Evolutionary conservation across 2,329 filamentous ascomycete species (phyloP).

Genomic region (Arthrinium phaeospermum): DNA sequence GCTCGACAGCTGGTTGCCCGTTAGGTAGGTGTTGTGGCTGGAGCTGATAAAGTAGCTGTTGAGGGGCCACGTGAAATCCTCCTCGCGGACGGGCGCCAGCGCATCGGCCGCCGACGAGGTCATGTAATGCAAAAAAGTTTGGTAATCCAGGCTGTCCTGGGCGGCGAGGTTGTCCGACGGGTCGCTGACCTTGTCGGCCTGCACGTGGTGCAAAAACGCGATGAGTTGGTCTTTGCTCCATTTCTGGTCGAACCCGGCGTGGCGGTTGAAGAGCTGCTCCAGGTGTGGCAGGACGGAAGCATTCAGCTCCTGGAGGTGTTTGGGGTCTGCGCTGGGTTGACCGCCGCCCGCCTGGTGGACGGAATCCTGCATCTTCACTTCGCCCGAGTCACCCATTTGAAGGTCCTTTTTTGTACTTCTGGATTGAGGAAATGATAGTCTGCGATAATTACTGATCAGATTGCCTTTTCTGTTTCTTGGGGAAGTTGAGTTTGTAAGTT

Average conservation of each 20-base stretch:
- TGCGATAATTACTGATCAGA: neutral
- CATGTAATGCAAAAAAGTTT: constrained; percentile 62
- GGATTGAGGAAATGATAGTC: neutral
- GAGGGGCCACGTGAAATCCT: constrained; percentile 75
- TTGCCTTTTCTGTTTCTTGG: neutral
- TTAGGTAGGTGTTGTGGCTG: constrained; percentile 93
- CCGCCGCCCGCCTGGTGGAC: constrained; percentile 53
- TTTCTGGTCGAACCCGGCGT: constrained; percentile 44
- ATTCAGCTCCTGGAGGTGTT: constrained; percentile 48
- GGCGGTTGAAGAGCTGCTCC: constrained; percentile 49
- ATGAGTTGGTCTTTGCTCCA: constrained; percentile 54
- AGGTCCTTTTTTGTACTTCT: neutral
- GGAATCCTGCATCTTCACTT: constrained; percentile 10
- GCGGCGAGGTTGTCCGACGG: constrained; percentile 38
- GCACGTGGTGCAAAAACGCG: constrained; percentile 53
- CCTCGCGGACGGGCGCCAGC: constrained; percentile 45
- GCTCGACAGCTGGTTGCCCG: constrained; percentile 86
- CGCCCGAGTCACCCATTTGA: neutral
- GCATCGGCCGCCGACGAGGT: constrained; percentile 53
- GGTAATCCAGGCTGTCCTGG: constrained; percentile 49
- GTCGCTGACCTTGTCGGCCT: constrained; percentile 45
- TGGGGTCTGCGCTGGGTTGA: constrained; percentile 46
- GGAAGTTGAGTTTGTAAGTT: neutral
- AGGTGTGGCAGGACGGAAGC: constrained; percentile 47
- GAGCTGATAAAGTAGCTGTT: constrained; percentile 94